Percentiles rank a stretch among this genome's conserved stretches.
phyloP scores from a whole-genome alignment of 2,329 filamentous ascomycete genomes.

The Zymoseptoria tritici region DNA sequence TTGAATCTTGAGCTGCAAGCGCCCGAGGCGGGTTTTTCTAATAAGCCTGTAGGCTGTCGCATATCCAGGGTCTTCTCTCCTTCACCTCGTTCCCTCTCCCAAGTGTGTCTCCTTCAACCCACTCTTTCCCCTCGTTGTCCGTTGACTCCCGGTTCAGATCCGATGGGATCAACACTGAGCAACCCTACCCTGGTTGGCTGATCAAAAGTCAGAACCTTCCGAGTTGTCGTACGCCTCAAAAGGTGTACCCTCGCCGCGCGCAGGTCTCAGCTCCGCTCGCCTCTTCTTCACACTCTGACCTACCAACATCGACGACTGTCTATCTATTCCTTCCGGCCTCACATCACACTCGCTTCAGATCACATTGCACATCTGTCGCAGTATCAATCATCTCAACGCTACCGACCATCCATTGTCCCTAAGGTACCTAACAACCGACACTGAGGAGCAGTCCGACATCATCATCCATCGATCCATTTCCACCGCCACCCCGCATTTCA shows the following conservation, averaged over 20 bases:
- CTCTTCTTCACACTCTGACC: background rate
- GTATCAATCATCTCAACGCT: background rate
- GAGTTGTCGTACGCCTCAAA: background rate
- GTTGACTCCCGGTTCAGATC: constrained; percentile 1
- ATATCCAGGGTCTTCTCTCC: background rate
- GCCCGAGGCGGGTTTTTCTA: background rate
- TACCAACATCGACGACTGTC: background rate
- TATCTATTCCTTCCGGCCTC: background rate
- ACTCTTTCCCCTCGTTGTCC: background rate
- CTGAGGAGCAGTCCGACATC: background rate
- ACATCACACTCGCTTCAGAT: background rate
- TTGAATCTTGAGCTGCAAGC: background rate
- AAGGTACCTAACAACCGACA: background rate
- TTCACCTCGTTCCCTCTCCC: background rate
- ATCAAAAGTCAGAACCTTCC: background rate
- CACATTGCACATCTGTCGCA: background rate
- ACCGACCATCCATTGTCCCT: background rate
- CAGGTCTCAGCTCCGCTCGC: constrained; percentile 1
- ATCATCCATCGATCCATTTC: background rate
- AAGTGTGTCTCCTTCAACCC: background rate
- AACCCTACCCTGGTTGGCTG: background rate
- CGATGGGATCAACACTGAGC: constrained; percentile 1
- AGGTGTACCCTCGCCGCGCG: background rate
- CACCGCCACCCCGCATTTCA: background rate
- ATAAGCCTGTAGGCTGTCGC: background rate